Evolutionary conservation across 805 yeast species (phyloP).

Genomic region (Candida pseudoglaebosa): DNA sequence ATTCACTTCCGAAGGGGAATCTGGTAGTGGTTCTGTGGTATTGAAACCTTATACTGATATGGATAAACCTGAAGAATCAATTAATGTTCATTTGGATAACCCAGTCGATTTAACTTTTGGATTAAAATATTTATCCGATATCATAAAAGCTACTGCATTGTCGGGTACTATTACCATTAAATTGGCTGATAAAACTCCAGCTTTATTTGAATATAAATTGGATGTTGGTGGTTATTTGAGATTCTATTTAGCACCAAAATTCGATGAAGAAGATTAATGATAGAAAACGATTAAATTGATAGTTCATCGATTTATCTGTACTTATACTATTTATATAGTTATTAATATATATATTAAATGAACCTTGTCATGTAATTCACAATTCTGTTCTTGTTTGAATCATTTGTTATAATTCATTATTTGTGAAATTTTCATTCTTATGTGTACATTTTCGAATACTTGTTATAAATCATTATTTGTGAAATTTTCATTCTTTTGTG

Average conservation of each 20-base stretch:
- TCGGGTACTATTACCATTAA: constrained; percentile 75
- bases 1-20: constrained; percentile 86
- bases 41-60: constrained; percentile 80
- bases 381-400: no score
- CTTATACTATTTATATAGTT: no score
- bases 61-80: constrained; percentile 73
- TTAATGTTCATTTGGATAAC: constrained; percentile 72
- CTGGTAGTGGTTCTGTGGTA: constrained; percentile 82
- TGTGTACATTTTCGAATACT: no score
- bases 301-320: no score
- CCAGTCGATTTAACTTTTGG: constrained; percentile 91
- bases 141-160: constrained; percentile 84
- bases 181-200: constrained; percentile 88
- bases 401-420: no score
- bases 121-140: constrained; percentile 83
- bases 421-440: no score
- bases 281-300: no score
- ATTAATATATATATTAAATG: no score
- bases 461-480: no score
- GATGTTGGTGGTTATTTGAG: constrained; percentile 85
- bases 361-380: no score
- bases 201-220: constrained; percentile 86
- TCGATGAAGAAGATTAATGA: constrained; percentile 77
- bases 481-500: no score
- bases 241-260: constrained; percentile 96